A percentile compares a stretch with the other conserved stretches of the same genome.
Conservation (phyloP, 441 rosid genomes). For the Breynia disticha region DNA sequence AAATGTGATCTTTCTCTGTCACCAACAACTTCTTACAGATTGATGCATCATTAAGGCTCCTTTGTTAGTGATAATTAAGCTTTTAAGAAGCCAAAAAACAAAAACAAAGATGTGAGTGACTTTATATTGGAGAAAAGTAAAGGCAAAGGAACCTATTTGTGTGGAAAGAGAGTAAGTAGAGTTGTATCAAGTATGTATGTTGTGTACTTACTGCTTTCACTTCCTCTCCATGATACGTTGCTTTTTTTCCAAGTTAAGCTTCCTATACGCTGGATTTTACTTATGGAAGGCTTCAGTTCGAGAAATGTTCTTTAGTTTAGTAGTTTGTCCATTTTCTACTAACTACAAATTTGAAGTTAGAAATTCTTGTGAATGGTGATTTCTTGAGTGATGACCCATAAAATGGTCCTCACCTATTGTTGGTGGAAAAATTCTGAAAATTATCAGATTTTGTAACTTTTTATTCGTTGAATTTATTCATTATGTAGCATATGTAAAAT, state of each 20-base stretch:
- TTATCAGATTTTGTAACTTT: no score
- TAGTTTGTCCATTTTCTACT: no score
- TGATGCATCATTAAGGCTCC: constrained; percentile 16
- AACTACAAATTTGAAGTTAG: no score
- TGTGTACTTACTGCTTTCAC: constrained; percentile 12
- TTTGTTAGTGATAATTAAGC: constrained; percentile 4
- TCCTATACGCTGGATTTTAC: not conserved
- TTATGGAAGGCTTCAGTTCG: not conserved
- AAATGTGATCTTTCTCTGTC: constrained; percentile 18
- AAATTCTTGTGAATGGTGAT: no score
- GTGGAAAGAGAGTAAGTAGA: not conserved
- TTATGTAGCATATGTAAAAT: no score
- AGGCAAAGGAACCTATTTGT: constrained; percentile 24
- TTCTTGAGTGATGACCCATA: no score
- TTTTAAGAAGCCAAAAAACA: not conserved
- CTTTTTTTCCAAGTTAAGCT: constrained; percentile 41
- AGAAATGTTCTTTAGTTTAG: not conserved
- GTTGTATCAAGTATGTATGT: not conserved
- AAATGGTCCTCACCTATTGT: no score
- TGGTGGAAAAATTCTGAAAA: no score
- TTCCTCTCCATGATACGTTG: constrained; percentile 13
- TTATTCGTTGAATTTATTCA: no score
- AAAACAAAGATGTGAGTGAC: constrained; percentile 8
- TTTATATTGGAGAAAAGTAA: constrained; percentile 47
- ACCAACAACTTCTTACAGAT: constrained; percentile 18